Base-by-base conservation (phyloP, 2,329 filamentous ascomycete genomes). In the Metarhizium rileyi region DNA sequence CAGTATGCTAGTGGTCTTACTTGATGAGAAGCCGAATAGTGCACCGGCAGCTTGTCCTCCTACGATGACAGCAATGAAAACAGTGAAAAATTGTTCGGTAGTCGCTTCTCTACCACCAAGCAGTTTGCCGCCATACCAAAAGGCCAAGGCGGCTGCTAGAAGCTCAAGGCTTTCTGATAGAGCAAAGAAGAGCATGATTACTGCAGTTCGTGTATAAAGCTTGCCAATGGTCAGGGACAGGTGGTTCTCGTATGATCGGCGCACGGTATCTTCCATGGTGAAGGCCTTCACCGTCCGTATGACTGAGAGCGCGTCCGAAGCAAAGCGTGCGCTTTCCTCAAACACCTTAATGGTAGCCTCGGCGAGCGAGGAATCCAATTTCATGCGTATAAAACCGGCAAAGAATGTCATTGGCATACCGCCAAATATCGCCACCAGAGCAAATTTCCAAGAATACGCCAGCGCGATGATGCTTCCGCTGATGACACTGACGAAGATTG, bases 361-460 rank as follows among this genome's bases (percentile, higher is more conserved):
- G 0, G 81, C 81, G 2, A 84, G 68, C 43, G 81, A 69, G n/a
- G 80, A 63, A 61, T 86, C 82, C 55, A 77, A 77, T 52, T 67
- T 71, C 55, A 80, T 66, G 2, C 77, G 71, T 61, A 70, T 75
- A 57, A 71, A 80, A 0, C 70, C 72, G 0, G 73, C 69, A 4
- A 63, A 48, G 4, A 84, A 59, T 0, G 79, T 81, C 9, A 84
- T 62, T 27, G 87, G 69, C 64, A 86, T 84, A 3, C 72, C 81
- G 1, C 83, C 80, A 7, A 87, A 70, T 44, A 71, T 71, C 16
- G 76, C 70, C 56, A 84, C 73, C 57, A 83, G 67, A 60, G 81
- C 76, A 54, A 86, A 86, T 3, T 89, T 90, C 87, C 87, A 90
- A 1, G 84, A 83, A 60, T 84, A 88, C 4, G 75, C 71, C 57